A percentile compares a stretch with the other conserved stretches of the same genome.
phyloP scores from a whole-genome alignment of 768 basidiomycete genomes.

The Suillus subalutaceus region DNA sequence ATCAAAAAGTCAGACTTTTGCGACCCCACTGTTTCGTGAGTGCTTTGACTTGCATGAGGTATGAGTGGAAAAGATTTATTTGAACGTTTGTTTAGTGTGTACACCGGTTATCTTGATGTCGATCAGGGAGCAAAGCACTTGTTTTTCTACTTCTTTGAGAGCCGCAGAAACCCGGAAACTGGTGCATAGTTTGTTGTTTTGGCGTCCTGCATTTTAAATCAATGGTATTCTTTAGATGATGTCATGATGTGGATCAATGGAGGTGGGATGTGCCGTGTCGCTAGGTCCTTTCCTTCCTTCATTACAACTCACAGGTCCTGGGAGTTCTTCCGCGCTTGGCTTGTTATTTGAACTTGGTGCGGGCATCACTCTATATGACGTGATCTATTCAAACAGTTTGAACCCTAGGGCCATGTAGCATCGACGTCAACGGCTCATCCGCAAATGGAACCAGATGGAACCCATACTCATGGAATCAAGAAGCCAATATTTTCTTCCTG shows the following conservation, averaged over 20 bases:
- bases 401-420: conserved; percentile 56
- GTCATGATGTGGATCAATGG: conserved; percentile 76
- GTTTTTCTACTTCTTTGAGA: conserved; percentile 68
- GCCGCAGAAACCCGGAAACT: conserved; percentile 44
- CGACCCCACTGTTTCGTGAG: conserved; percentile 55
- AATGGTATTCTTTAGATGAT: conserved; percentile 44
- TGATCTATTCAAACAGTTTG: conserved; percentile 39
- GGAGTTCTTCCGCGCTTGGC: conserved; percentile 55
- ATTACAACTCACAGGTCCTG: conserved; percentile 48
- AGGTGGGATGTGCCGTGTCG: conserved; percentile 37
- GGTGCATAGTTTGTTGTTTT: conserved; percentile 26
- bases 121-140: conserved; percentile 53
- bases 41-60: neutral
- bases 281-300: conserved; percentile 6
- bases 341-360: conserved; percentile 62
- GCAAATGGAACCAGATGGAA: conserved; percentile 65
- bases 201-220: too few species aligned
- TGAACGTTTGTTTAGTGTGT: conserved; percentile 34
- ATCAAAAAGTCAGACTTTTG: conserved; percentile 66
- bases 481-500: conserved; percentile 71
- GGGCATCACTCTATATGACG: conserved; percentile 4
- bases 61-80: neutral
- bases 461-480: conserved; percentile 65
- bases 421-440: conserved; percentile 59
- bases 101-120: conserved; percentile 50